Conservation (phyloP, 2,329 filamentous ascomycete genomes). For the Dactylonectria estremocensis region DNA sequence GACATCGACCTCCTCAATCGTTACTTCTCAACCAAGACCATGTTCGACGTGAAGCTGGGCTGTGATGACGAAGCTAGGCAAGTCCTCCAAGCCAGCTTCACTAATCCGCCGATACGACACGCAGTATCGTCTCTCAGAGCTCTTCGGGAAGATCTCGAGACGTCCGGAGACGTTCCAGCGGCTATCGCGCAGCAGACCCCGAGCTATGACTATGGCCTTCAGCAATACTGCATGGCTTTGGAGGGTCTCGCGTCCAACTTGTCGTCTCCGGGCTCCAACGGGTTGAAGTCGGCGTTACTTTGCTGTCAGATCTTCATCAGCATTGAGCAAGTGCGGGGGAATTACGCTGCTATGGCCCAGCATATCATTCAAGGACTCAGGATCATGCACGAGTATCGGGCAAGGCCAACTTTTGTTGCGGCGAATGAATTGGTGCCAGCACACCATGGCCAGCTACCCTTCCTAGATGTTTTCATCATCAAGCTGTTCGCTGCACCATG, state of each 20-base stretch:
- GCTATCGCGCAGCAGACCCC: constrained; percentile 48
- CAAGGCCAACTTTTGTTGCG: constrained; percentile 52
- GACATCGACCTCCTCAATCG: constrained; percentile 55
- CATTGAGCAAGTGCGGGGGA: constrained; percentile 60
- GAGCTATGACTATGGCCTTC: constrained; percentile 56
- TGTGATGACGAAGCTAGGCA: constrained; percentile 58
- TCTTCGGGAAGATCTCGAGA: constrained; percentile 58
- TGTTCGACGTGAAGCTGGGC: constrained; percentile 56
- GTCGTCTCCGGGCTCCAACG: constrained; percentile 49
- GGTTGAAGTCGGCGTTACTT: constrained; percentile 57
- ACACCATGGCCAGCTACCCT: constrained; percentile 52
- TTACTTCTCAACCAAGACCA: constrained; percentile 60
- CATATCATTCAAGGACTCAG: constrained; percentile 60
- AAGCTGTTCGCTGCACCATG: constrained; percentile 60
- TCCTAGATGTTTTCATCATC: constrained; percentile 60
- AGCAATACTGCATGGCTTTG: constrained; percentile 60
- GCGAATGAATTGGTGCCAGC: constrained; percentile 51
- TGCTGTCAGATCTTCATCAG: constrained; percentile 65
- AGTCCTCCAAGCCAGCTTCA: constrained; percentile 56
- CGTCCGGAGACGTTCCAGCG: constrained; percentile 43
- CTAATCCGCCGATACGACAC: constrained; percentile 55
- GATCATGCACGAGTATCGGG: constrained; percentile 60
- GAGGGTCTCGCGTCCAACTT: constrained; percentile 57
- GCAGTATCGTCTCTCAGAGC: constrained; percentile 58
- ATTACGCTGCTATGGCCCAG: constrained; percentile 59